phyloP scores from a whole-genome alignment of 129 eudicot species.

The Escallonia herrerae region DNA sequence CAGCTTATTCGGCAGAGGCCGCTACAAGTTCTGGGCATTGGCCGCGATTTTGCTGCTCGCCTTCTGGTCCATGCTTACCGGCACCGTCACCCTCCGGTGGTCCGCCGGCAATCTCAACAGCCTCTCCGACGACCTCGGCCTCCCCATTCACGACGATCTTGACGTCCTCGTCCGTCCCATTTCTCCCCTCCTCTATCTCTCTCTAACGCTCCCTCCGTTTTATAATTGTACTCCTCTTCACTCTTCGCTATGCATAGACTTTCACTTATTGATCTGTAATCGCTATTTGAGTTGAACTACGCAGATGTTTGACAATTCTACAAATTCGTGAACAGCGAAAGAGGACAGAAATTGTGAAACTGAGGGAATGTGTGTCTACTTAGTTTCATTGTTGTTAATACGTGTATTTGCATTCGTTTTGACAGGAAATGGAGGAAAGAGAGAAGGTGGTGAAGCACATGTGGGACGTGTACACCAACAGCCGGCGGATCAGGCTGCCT shows the following conservation, averaged over 20 bases:
- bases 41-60: constrained; percentile 79
- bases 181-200: background rate
- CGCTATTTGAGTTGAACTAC: too few species aligned
- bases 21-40: constrained; percentile 79
- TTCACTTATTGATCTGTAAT: too few species aligned
- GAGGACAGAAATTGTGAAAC: too few species aligned
- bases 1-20: constrained; percentile 48
- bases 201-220: background rate
- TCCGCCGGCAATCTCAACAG: constrained; percentile 76
- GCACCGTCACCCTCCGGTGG: constrained; percentile 82
- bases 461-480: constrained; percentile 93
- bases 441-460: constrained; percentile 90
- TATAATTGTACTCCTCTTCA: too few species aligned
- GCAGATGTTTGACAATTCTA: too few species aligned
- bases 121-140: constrained; percentile 42
- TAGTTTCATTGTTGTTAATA: background rate
- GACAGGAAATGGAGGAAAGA: constrained; percentile 89
- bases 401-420: constrained; percentile 1
- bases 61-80: constrained; percentile 86
- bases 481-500: constrained; percentile 58
- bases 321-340: too few species aligned
- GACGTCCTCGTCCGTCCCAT: constrained; percentile 62
- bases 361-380: constrained; percentile 1
- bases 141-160: constrained; percentile 58
- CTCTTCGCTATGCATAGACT: too few species aligned